These are phyloP conservation scores for Gracilaria domingensis DNA, from an alignment of 23 red algal species.

Conservation along the genomic window DNA sequence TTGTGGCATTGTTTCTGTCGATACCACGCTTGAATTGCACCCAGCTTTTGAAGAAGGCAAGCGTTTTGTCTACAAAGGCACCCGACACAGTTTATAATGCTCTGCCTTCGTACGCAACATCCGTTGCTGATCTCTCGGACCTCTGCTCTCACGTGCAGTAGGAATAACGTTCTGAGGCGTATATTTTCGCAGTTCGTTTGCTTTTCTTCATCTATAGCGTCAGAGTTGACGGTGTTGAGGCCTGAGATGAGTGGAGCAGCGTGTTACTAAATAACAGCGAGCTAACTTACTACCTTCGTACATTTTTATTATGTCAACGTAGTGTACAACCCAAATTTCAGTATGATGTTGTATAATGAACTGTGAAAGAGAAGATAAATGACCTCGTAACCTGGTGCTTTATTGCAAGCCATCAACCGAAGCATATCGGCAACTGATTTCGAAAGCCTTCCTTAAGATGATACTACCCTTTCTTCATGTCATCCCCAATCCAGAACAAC, in stretches of 20 bases:
- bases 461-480: not conserved
- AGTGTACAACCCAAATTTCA: too few relatives aligned
- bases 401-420: not conserved
- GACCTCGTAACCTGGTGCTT: not conserved
- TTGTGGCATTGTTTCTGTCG: too few relatives aligned
- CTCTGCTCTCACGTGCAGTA: too few relatives aligned
- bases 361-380: not conserved
- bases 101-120: too few relatives aligned
- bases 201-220: not conserved
- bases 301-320: not conserved
- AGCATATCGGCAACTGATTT: not conserved
- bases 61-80: too few relatives aligned
- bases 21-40: not conserved
- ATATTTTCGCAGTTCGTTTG: too few relatives aligned
- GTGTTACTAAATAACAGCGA: not conserved
- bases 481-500: not conserved
- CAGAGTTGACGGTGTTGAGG: not conserved
- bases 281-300: not conserved
- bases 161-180: too few relatives aligned
- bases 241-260: not conserved
- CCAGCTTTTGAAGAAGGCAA: too few relatives aligned
- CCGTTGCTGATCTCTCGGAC: too few relatives aligned
- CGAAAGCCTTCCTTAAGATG: not conserved
- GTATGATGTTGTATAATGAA: not conserved
- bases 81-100: too few relatives aligned